Percentiles rank a stretch among this genome's conserved stretches.
Conservation (phyloP, 2,329 filamentous ascomycete species). For the Microsporum ferrugineum region DNA sequence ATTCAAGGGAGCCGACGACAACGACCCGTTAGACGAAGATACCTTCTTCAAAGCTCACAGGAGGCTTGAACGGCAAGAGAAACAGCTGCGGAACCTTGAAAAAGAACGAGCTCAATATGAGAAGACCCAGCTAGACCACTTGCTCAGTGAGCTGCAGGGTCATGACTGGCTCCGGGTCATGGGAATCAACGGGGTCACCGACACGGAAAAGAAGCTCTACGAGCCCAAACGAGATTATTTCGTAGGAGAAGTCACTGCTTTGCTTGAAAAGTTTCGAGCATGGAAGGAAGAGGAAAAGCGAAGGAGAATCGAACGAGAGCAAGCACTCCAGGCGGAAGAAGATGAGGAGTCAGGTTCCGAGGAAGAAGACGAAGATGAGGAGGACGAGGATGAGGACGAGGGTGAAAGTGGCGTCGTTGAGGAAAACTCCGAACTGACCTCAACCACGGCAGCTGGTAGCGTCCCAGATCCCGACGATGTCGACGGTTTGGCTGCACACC, state of each 20-base stretch:
- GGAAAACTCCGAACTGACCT: not conserved
- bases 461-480: constrained; percentile 57
- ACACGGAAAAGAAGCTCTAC: constrained; percentile 74
- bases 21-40: constrained; percentile 47
- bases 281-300: constrained; percentile 89
- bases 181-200: constrained; percentile 75
- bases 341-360: constrained; percentile 36
- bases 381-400: constrained; percentile 7
- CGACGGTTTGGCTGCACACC: constrained; percentile 59
- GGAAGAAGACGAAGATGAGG: constrained; percentile 19
- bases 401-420: constrained; percentile 6
- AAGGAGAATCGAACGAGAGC: constrained; percentile 64
- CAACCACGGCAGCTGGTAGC: constrained; percentile 34
- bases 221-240: constrained; percentile 78
- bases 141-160: constrained; percentile 72
- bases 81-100: constrained; percentile 57
- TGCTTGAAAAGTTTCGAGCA: constrained; percentile 74
- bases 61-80: constrained; percentile 53
- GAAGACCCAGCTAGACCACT: constrained; percentile 52
- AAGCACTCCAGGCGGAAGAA: constrained; percentile 42
- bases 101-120: constrained; percentile 56
- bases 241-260: constrained; percentile 65
- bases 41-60: constrained; percentile 49
- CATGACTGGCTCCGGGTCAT: constrained; percentile 89
- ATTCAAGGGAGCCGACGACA: constrained; percentile 16